Percentiles rank a stretch among this genome's conserved stretches.
These are phyloP conservation scores for Chrysoporthe austroafricana DNA, from an alignment of 2,329 filamentous ascomycete genomes.

Conservation along the genomic window DNA sequence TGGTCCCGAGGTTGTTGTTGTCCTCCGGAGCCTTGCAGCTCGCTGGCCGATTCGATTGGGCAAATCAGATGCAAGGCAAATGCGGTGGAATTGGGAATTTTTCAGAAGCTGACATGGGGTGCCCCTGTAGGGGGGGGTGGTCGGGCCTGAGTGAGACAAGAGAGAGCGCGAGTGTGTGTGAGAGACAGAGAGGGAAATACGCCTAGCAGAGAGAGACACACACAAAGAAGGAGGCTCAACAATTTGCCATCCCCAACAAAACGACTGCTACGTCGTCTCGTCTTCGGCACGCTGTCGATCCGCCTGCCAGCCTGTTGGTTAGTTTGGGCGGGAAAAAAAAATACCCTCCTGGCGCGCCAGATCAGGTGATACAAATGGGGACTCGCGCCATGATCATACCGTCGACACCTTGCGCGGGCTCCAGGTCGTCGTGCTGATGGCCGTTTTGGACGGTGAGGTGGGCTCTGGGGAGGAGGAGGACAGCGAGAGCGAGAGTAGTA, in stretches of 20 bases:
- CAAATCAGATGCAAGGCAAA: constrained; percentile 15
- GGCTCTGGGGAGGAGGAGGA: no score
- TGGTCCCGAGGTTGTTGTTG: background rate
- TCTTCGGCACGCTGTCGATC: no score
- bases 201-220: background rate
- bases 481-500: no score
- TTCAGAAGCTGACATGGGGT: background rate
- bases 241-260: constrained; percentile 29
- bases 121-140: no score
- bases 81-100: background rate
- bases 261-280: background rate
- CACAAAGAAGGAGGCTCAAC: constrained; percentile 24
- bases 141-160: background rate
- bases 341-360: background rate
- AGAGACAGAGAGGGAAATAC: background rate
- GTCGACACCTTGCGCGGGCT: background rate
- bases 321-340: background rate
- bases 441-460: background rate
- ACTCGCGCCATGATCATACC: constrained; percentile 1
- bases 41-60: background rate
- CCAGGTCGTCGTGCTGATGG: no score
- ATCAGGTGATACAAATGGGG: background rate
- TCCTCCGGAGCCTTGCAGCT: background rate
- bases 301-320: no score
- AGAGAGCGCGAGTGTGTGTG: background rate